Evolutionary conservation across 306 rosid species (phyloP).

Genomic region (Prunus padus): DNA sequence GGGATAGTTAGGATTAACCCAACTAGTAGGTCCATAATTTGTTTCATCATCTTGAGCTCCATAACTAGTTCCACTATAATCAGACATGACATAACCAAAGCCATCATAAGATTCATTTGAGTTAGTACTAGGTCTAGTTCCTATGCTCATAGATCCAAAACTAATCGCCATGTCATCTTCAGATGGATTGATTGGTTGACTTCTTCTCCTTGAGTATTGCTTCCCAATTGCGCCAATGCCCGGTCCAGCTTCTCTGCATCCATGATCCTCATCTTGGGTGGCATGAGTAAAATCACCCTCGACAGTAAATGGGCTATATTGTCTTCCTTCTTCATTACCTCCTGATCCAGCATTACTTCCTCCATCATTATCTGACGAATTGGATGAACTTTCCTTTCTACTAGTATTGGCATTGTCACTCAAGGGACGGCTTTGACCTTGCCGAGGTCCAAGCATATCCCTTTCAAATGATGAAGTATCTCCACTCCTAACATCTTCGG

Average conservation of each 20-base stretch:
- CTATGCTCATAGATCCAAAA: not conserved
- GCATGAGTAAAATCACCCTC: not conserved
- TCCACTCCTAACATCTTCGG: not conserved
- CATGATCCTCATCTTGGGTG: not conserved
- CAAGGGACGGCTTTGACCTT: not conserved
- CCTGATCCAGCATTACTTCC: not conserved
- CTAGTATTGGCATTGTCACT: not conserved
- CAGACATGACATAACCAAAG: not conserved
- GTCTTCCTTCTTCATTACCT: not conserved
- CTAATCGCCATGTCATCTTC: not conserved
- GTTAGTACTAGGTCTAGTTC: not conserved
- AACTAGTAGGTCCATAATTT: not conserved
- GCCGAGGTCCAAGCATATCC: not conserved
- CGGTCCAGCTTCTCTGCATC: not conserved
- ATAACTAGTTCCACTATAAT: not conserved
- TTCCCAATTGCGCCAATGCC: not conserved
- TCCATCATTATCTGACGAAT: not conserved
- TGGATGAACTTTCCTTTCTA: not conserved
- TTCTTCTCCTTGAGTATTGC: not conserved
- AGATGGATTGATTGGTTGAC: not conserved
- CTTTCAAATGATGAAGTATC: not conserved
- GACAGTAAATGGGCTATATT: not conserved
- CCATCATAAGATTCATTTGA: not conserved
- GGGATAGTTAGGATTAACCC: not conserved
- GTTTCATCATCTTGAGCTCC: not conserved